phyloP scores from a whole-genome alignment of 2,329 filamentous ascomycete genomes.

The Calonectria pteridis region DNA sequence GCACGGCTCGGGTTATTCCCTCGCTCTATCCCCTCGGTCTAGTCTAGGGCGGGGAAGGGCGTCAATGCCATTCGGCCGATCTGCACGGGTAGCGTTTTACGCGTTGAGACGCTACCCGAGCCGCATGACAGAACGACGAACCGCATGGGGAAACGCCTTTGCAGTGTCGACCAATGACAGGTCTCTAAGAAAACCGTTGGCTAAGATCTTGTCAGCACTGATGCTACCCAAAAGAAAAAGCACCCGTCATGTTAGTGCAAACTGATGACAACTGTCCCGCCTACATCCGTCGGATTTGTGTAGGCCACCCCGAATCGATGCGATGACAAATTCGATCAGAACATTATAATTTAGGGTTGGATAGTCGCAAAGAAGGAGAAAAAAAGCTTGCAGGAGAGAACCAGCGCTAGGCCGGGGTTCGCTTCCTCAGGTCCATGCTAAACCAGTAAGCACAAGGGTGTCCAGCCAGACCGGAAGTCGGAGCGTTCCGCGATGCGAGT shows the following conservation, averaged over 20 bases:
- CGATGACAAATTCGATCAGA: not conserved
- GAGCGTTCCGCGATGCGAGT: not conserved
- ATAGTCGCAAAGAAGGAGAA: not conserved
- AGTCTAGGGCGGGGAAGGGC: not conserved
- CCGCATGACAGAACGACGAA: conserved; percentile 7
- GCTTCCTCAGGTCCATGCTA: not conserved
- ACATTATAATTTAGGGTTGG: not conserved
- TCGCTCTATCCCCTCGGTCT: not conserved
- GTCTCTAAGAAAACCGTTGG: not conserved
- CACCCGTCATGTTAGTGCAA: not conserved
- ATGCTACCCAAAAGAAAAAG: not conserved
- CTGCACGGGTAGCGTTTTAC: not conserved
- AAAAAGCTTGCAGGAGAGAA: not conserved
- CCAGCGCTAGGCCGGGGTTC: not conserved
- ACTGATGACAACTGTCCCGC: not conserved
- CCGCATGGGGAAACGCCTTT: not conserved
- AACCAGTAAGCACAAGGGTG: not conserved
- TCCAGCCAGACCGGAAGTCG: not conserved
- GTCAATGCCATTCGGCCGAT: conserved; percentile 9
- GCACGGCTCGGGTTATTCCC: not conserved
- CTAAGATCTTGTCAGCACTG: not conserved
- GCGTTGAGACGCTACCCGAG: conserved; percentile 9
- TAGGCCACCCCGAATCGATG: not conserved
- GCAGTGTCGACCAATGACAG: not conserved
- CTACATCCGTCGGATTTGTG: not conserved